Evolutionary conservation across 1,284 basidiomycete genomes (phyloP), one percentile per base, ranked within the genome.

Genomic region (Sanghuangporus baumii): DNA sequence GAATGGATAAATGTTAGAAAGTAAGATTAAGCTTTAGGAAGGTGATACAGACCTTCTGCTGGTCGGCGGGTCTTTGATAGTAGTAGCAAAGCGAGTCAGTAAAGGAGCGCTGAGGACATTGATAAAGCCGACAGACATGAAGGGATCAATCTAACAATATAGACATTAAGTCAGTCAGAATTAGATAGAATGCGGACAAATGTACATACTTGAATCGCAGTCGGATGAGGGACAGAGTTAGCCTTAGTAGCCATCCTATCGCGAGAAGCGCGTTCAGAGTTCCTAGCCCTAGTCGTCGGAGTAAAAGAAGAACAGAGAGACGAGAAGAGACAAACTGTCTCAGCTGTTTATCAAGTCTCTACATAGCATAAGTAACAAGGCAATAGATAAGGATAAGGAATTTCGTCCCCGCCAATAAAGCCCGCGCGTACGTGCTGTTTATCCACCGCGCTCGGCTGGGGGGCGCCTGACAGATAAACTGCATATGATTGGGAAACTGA

Each of bases 221-320:
- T 85, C 20, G 81, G 82, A 67, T 84, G 77, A 12, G 82, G 72
- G 31, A 82, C 74, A 57, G 84, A 85, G 70, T 86, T 86, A 41
- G 79, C 81, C 68, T 73, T 73, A 31, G 83, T 85, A 34, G 83
- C 82, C 83, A 85, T 52, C 12, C 16, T 36, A 12, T 9, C n/a
- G 34, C 18, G 54, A 12, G 36, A 55, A 20, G 47, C 9, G 47
- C 40, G 40, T n/a, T 9, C 12, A 50, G 37, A 41, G 38, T n/a
- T 38, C 34, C 34, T 37, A 38, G 36, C n/a, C 1, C n/a, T 31
- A 31, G 26, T 31, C n/a, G 40, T 48, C 57, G 26, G 11, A 41
- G n/a, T 11, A 59, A 51, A 26, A 26, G 4, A 12, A 52, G 3
- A 16, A 26, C 12, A 52, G 51, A 34, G 51, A 52, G 51, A 52